phyloP scores from a whole-genome alignment of 352 stramenopile species.

The Phytophthora agathidicida region DNA sequence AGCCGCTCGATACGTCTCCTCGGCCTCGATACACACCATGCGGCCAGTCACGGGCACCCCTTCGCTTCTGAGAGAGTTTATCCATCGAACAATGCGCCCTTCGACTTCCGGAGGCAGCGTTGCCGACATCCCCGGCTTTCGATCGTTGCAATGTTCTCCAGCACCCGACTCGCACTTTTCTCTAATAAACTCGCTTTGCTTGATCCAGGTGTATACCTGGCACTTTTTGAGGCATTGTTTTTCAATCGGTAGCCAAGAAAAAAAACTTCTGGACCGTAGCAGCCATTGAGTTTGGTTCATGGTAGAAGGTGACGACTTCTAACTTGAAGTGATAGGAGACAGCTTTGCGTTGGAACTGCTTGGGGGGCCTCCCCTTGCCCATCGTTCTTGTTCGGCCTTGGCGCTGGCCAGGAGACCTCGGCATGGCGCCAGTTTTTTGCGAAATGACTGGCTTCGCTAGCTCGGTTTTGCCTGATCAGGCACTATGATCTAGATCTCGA shows the following conservation, averaged over 20 bases:
- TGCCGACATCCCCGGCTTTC: background rate
- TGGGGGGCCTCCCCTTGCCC: background rate
- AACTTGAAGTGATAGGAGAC: constrained; percentile 13
- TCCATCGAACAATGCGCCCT: constrained; percentile 1
- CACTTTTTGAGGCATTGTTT: constrained; percentile 4
- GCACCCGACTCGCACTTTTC: background rate
- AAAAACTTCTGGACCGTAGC: background rate
- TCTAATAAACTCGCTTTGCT: background rate
- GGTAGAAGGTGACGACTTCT: background rate
- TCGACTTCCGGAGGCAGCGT: background rate
- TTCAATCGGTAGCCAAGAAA: background rate
- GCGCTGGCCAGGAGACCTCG: background rate
- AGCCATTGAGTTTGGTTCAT: background rate
- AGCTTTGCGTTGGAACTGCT: constrained; percentile 1
- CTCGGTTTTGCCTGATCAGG: background rate
- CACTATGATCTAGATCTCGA: background rate
- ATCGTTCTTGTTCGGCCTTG: background rate
- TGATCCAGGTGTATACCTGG: background rate
- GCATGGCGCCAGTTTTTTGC: background rate
- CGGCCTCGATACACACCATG: background rate
- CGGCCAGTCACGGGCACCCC: background rate
- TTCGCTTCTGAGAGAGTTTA: background rate
- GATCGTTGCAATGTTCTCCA: background rate
- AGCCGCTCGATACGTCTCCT: background rate
- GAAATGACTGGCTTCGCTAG: background rate